Base-by-base conservation (phyloP, 2,329 filamentous ascomycete genomes). In the Shiraia sp. region DNA sequence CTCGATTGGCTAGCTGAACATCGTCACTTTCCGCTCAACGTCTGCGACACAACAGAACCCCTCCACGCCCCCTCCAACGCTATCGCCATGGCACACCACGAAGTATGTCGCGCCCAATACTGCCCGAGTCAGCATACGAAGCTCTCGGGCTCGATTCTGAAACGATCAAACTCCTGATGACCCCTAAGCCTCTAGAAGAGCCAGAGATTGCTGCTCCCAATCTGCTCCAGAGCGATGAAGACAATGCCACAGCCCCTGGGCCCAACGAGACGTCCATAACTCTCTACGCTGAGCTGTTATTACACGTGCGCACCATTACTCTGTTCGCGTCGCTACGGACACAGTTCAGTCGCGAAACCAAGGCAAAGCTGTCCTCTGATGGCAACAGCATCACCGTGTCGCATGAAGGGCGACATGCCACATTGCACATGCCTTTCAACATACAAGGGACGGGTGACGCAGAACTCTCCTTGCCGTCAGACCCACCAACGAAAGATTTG, bases 281-380 rank as follows among this genome's bases (percentile, higher is more conserved):
- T 12, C 69, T 85, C 10, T 83, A 85, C 50, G 79, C 80, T 16
- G 82, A 85, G 61, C 73, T 82, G 12, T 69, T 85, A 26, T 73
- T 79, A 25, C 78, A 85, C 49, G 82, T 85, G 47, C 77, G 79
- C 29, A 80, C 82, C 45, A 69, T 83, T 29, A 80, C 79, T 2
- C 70, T 85, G 12, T 78, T 81, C 51, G 75, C 78, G 2, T 78
- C 76, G 2, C 63, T 82, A 5, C 66, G 69, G 16, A 74, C 74
- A 2, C 58, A 66, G 7, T 70, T 71, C 42, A 72, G 70, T 39
- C 55, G 66, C 23, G 62, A 69, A 22, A 79, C 75, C 6, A 69
- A 68, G 33, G 71, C 73, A 15, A 61, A 63, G 24, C 58, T 79
- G 2, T 73, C 72, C 4, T 66, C 71, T 2, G 71, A 78, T 52